phyloP scores from a whole-genome alignment of 2,329 filamentous ascomycete genomes.

The Macrophomina phaseolina region DNA sequence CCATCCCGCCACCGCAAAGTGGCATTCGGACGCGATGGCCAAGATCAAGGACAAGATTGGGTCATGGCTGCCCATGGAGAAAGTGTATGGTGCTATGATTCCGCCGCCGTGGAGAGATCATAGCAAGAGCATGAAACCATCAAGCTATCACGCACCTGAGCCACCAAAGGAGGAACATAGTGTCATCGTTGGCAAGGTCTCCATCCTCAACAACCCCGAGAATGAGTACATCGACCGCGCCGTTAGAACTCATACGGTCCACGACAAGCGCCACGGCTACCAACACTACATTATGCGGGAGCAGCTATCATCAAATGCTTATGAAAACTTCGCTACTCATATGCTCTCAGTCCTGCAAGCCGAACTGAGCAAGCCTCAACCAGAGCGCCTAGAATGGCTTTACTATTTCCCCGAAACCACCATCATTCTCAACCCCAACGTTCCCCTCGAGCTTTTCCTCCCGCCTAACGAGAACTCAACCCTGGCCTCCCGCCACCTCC shows the following conservation, averaged over 20 bases:
- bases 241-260: conserved; percentile 41
- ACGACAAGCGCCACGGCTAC: conserved; percentile 44
- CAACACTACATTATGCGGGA: conserved; percentile 39
- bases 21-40: conserved; percentile 12
- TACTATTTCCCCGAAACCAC: conserved; percentile 4
- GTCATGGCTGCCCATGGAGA: conserved; percentile 3
- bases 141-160: neutral
- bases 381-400: conserved; percentile 15
- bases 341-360: conserved; percentile 1
- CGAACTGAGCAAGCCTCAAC: neutral
- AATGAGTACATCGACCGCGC: conserved; percentile 41
- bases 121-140: neutral
- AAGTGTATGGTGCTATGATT: conserved; percentile 15
- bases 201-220: conserved; percentile 21
- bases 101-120: conserved; percentile 7
- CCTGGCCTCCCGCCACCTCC: neutral
- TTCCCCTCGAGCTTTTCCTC: conserved; percentile 15
- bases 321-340: neutral
- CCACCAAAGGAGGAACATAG: conserved; percentile 7
- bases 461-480: neutral
- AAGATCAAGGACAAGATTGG: conserved; percentile 16
- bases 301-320: neutral
- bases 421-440: conserved; percentile 17
- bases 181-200: conserved; percentile 23
- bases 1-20: conserved; percentile 3